Percentiles rank a stretch among this genome's conserved stretches.
Conservation (phyloP, 2,329 filamentous ascomycete species). For the Ceratocystis destructans region DNA sequence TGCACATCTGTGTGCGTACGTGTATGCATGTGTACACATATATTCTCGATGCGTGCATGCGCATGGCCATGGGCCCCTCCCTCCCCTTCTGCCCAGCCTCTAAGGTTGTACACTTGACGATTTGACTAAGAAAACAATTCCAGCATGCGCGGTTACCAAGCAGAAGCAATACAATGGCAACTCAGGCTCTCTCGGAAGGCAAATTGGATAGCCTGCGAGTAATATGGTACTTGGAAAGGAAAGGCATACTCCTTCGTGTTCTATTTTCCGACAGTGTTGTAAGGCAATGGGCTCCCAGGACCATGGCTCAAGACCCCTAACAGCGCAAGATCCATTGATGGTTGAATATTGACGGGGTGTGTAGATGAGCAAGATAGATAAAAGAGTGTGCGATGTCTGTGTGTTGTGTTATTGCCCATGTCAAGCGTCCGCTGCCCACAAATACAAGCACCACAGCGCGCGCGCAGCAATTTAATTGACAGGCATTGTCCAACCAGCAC, state of each 20-base stretch:
- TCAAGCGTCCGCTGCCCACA: background rate
- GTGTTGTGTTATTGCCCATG: background rate
- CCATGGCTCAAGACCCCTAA: background rate
- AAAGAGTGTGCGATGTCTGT: background rate
- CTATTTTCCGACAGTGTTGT: background rate
- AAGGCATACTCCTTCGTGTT: background rate
- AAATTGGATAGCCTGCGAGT: background rate
- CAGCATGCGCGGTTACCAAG: background rate
- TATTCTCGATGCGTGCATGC: background rate
- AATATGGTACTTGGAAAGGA: background rate
- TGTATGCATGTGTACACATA: background rate
- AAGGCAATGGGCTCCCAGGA: background rate
- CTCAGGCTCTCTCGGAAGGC: background rate
- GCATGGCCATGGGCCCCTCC: background rate
- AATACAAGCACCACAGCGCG: background rate
- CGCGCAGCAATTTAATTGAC: background rate
- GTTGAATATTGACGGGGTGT: background rate
- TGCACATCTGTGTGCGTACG: background rate
- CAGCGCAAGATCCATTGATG: too few relatives aligned
- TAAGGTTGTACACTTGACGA: background rate
- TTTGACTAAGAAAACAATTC: background rate
- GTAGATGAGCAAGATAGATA: background rate
- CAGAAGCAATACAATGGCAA: too few relatives aligned
- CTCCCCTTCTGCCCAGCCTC: background rate
- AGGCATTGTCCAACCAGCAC: background rate